Evolutionary conservation across 805 yeast species (phyloP), one percentile per base, ranked within the genome.

Genomic region (Ogataea zsoltii): DNA sequence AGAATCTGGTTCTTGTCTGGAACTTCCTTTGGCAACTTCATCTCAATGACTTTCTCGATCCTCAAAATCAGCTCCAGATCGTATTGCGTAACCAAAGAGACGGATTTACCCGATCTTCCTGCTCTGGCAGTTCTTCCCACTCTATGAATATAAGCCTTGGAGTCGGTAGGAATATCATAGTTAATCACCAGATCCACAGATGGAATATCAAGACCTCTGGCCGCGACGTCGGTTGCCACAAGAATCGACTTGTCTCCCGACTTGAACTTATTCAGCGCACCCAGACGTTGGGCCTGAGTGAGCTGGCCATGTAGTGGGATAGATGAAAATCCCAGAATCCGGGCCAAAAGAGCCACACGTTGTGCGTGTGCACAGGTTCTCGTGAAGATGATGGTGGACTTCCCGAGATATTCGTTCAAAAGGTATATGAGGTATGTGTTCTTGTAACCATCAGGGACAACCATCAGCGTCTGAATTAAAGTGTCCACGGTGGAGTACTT

Each of bases 51-150:
- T 43, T 83, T 83, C 66, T 94, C 99, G 42, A 94, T 91, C 61
- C 97, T 76, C 53, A 90, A 70, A 60, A 88, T 87, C 57, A 90
- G 70, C 65, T 91, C 97, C 49, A 94, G 72, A 65, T 94, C 99
- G 63, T 94, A 94, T 66, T 94, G 99, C 0, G 98, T 91, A 26
- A 90, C 95, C 46, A 91, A 70, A 2, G 96, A 85, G 14, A 91
- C 75, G 2, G 96, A 87, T 62, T 84, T 86, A 39, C 96, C 96
- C 0, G 92, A 80, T 56, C 90, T 77, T 15, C 96, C 96, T 0
- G 96, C 96, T 66, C 97, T 83, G 2, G 97, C 97, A 11, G 99
- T 92, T 80, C 99, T 88, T 71, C 99, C 99, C 10, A 92, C 96
- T 66, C 99, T 76, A 68, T 94, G 99, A 43, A 94, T 90, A 58